Conservation (phyloP, 2,329 filamentous ascomycete genomes). For the Talaromyces sp. region DNA sequence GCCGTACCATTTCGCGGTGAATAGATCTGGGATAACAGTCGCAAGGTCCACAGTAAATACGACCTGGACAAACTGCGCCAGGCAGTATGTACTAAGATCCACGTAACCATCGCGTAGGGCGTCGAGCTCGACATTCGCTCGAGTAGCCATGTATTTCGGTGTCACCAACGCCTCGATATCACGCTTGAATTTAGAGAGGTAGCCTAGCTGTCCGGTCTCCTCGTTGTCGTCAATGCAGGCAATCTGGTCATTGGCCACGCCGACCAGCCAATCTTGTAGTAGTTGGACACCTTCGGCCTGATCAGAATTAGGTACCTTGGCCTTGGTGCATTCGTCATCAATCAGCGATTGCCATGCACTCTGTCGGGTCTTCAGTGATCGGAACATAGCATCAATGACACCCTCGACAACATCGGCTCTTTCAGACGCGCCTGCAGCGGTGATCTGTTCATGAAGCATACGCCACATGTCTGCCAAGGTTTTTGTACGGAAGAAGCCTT, state of each 20-base stretch:
- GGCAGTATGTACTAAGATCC: conserved; percentile 90
- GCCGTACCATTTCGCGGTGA: conserved; percentile 86
- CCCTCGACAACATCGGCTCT: conserved; percentile 91
- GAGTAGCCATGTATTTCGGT: conserved; percentile 72
- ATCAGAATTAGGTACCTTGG: conserved; percentile 57
- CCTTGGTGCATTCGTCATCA: conserved; percentile 79
- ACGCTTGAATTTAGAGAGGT: conserved; percentile 81
- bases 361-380: conserved; percentile 80
- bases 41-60: conserved; percentile 91
- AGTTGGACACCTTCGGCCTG: conserved; percentile 70
- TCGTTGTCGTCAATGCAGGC: conserved; percentile 89
- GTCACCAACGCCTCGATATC: conserved; percentile 82
- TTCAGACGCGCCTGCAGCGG: conserved; percentile 80
- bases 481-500: conserved; percentile 88
- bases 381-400: conserved; percentile 94
- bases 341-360: conserved; percentile 84
- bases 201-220: conserved; percentile 76
- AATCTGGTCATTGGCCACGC: conserved; percentile 97
- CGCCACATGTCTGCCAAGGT: conserved; percentile 95
- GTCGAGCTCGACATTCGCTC: conserved; percentile 72
- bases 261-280: conserved; percentile 87
- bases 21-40: conserved; percentile 81
- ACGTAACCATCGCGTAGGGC: conserved; percentile 87
- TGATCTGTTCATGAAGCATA: conserved; percentile 91
- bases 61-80: conserved; percentile 80